Conservation (phyloP, 164 flowering plant species). For the Vitis rotundifolia region DNA sequence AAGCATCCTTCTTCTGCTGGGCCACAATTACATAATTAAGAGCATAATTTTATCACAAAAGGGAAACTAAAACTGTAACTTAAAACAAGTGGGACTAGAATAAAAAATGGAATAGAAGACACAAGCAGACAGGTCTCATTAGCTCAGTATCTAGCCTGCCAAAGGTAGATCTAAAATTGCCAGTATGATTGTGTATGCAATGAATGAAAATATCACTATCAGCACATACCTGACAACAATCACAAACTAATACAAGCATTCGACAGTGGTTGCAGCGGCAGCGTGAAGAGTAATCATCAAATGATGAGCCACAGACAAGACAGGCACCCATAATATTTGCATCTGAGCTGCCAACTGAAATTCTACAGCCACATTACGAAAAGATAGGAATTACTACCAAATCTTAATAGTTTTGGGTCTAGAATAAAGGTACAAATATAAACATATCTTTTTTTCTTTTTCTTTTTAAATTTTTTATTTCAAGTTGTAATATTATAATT, state of each 20-base stretch:
- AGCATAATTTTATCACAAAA: neutral
- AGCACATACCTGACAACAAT: conserved; percentile 64
- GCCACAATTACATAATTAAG: neutral
- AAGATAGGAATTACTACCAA: neutral
- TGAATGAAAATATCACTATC: neutral
- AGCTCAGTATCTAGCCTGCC: neutral
- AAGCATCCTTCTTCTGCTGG: conserved; percentile 31
- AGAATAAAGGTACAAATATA: neutral
- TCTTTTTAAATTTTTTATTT: too few species aligned
- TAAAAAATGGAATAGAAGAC: too few species aligned
- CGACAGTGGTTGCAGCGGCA: conserved; percentile 79
- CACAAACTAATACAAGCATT: conserved; percentile 93
- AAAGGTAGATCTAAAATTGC: neutral
- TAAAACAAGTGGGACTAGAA: neutral
- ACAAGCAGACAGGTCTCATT: too few species aligned
- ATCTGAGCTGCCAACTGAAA: conserved; percentile 83
- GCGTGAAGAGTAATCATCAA: conserved; percentile 87
- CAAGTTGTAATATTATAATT: too few species aligned
- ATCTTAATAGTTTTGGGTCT: neutral
- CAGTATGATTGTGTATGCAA: neutral
- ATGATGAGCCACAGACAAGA: conserved; percentile 64
- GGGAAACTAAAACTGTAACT: neutral
- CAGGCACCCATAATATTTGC: conserved; percentile 59
- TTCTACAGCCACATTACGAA: conserved; percentile 45
- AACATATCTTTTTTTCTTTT: too few species aligned